Base-by-base conservation (phyloP, 2,329 filamentous ascomycete genomes). In the Arthrobotrys iridis region DNA sequence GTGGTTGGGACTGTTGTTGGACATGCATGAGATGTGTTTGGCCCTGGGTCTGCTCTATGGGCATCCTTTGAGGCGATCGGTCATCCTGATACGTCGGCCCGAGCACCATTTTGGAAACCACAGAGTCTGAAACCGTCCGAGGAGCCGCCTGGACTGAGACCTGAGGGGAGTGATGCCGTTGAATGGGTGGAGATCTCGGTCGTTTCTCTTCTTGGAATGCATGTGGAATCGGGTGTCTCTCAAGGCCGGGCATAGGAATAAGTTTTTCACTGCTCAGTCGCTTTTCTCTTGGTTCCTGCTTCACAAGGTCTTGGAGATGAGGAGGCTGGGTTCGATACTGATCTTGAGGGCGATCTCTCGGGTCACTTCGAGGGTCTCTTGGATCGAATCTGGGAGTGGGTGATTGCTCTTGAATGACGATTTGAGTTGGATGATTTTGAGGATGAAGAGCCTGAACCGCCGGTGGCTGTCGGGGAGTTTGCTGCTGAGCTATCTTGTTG, bases 261-360 rank as follows among this genome's bases (percentile, higher is more conserved):
- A 67, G 35, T n/a, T 74, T 74, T 40, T 66, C 70, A 11, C 52
- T 28, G 50, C 62, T 67, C 4, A 74, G 24, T 10, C 70, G 62
- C 13, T 66, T 63, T 11, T 74, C 70, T 18, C 70, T 28, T 24
- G 62, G 60, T 30, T 73, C 68, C n/a, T 73, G 60, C 18, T 73
- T 66, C 10, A 73, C 55, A 22, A 74, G 35, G 33, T 74, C 70
- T 24, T 57, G 62, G 24, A 74, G 48, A n/a, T 67, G 70, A 6
- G 68, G 26, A 15, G 70, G 45, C 28, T 62, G 70, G 6, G 59
- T 2, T 24, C 70, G 63, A 55, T 67, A 74, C 8, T 64, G 52
- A 10, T 74, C 70, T 46, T 74, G 70, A 13, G 70, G 24, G 22
- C 70, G 70, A 22, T 73, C 68, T 18, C 63, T 30, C 20, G 63